These are phyloP conservation scores for Mucor mucedo DNA, from an alignment of 371 early-diverging fungal genomes.

Conservation along the genomic window DNA sequence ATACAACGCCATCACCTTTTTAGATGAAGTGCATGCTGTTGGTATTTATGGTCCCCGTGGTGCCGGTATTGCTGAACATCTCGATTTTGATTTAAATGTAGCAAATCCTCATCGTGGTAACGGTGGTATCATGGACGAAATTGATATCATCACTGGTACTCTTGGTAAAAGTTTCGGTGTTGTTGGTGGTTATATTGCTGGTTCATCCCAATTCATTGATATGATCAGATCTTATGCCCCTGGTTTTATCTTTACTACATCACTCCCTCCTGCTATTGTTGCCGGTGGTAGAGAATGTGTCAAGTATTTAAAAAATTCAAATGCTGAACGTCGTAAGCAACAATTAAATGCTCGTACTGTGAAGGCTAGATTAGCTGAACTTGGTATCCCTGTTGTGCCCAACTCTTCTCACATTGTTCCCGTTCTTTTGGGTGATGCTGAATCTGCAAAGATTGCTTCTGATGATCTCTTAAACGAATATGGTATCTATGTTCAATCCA, in stretches of 20 bases:
- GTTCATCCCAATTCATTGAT: slow-evolving; percentile 87
- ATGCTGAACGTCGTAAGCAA: slow-evolving; percentile 86
- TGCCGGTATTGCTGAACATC: slow-evolving; percentile 97
- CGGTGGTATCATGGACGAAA: slow-evolving; percentile 81
- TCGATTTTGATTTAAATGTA: slow-evolving; percentile 78
- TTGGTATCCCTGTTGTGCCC: slow-evolving; percentile 96
- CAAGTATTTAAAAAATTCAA: slow-evolving; percentile 85
- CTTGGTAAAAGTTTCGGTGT: slow-evolving; percentile 99
- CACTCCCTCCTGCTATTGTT: slow-evolving; percentile 94
- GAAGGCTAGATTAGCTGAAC: slow-evolving; percentile 80
- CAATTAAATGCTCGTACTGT: slow-evolving; percentile 89
- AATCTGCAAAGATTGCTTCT: slow-evolving; percentile 88
- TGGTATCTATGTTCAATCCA: slow-evolving; percentile 96
- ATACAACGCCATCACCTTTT: slow-evolving; percentile 97
- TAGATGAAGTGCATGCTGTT: slow-evolving; percentile 98
- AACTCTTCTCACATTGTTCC: slow-evolving; percentile 99
- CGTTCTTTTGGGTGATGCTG: slow-evolving; percentile 96
- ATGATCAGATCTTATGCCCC: slow-evolving; percentile 98
- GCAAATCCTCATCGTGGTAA: slow-evolving; percentile 58
- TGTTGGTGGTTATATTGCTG: slow-evolving; percentile 98
- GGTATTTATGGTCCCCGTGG: slow-evolving; percentile 99
- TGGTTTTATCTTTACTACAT: slow-evolving; percentile 99
- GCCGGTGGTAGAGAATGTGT: slow-evolving; percentile 92
- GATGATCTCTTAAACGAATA: slow-evolving; percentile 89
- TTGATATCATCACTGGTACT: slow-evolving; percentile 97